Base-by-base conservation (phyloP, 441 rosid genomes). In the Adansonia rubrostipa region DNA sequence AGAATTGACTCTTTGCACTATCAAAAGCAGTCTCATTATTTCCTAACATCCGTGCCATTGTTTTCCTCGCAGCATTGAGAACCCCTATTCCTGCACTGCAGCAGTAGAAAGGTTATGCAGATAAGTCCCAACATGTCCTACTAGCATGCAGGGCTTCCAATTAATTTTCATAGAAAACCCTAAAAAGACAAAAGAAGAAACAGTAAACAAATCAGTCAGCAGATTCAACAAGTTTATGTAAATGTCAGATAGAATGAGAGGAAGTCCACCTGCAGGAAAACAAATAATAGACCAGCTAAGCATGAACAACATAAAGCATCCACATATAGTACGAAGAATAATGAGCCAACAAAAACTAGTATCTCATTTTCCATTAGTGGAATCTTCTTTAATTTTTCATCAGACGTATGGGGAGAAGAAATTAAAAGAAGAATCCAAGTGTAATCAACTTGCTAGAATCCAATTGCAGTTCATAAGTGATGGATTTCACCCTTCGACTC, bases 51-150 rank as follows among this genome's bases (percentile, higher is more conserved):
- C 98, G 90, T 76, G 96, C 98, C 99, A 97, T 97, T 73, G 99
- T 97, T 87, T 94, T 93, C 90, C 97, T 92, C 17, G 99, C 98
- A 82, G 97, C 91, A 86, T 97, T 97, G 44, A 97, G 89, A 84
- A 97, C 99, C 81, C 99, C 99, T 76, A 97, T 90, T 82, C 99
- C 99, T 24, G 98, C 99, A 85, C 98, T 97, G 93, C 74, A 87
- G 36, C 77, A 85, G 69, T 44, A 40, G 22, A 82, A 62, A 79
- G 73, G 84, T 68, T 73, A 76, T 75, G 69, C 58, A 69, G 84
- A 75, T 54, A 73, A 77, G 69, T 71, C 56, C 80, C 40, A 51
- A 77, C 6, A 70, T 74, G 62, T 44, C 70, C 63, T 48, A 71
- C 36, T 24, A 56, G 40, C 45, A 50, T 50, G 71, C 42, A 62